These are phyloP conservation scores for Candida golubevii DNA, from an alignment of 805 yeast genomes.

Conservation along the genomic window DNA sequence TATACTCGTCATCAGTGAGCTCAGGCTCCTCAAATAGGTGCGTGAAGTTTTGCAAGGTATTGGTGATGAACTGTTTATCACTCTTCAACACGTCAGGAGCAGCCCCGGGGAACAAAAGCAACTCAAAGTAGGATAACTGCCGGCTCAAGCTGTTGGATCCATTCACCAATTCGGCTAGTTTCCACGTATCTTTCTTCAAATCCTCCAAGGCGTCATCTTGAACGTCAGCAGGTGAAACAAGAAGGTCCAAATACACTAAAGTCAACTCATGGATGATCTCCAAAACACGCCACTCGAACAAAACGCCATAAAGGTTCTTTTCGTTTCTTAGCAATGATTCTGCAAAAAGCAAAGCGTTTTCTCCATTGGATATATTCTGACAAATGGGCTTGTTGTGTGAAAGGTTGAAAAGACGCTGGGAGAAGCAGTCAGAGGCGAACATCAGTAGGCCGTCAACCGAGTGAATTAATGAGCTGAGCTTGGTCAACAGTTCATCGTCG, in stretches of 20 bases:
- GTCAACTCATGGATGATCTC: conserved; percentile 32
- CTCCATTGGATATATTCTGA: conserved; percentile 23
- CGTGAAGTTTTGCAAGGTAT: conserved; percentile 20
- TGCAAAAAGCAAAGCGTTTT: conserved; percentile 27
- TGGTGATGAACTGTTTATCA: conserved; percentile 18
- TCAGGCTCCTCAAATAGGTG: conserved; percentile 25
- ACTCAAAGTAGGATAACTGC: conserved; percentile 23
- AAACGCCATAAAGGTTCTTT: conserved; percentile 23
- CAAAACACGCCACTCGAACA: conserved; percentile 35
- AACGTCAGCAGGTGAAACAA: conserved; percentile 9
- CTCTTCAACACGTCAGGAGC: conserved; percentile 17
- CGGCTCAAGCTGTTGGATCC: conserved; percentile 9
- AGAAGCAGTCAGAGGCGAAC: conserved; percentile 25
- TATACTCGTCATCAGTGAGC: conserved; percentile 27
- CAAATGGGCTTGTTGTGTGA: conserved; percentile 21
- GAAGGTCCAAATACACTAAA: conserved; percentile 22
- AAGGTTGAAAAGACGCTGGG: conserved; percentile 28
- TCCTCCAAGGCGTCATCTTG: conserved; percentile 13
- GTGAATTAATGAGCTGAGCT: conserved; percentile 24
- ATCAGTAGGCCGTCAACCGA: conserved; percentile 29
- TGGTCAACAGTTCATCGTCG: conserved; percentile 18
- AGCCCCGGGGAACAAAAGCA: conserved; percentile 21
- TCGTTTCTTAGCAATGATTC: conserved; percentile 24
- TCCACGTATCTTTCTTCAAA: conserved; percentile 14
- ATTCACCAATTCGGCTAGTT: conserved; percentile 13